phyloP scores from a whole-genome alignment of 768 basidiomycete genomes.

The Phlegmacium glaucopus region DNA sequence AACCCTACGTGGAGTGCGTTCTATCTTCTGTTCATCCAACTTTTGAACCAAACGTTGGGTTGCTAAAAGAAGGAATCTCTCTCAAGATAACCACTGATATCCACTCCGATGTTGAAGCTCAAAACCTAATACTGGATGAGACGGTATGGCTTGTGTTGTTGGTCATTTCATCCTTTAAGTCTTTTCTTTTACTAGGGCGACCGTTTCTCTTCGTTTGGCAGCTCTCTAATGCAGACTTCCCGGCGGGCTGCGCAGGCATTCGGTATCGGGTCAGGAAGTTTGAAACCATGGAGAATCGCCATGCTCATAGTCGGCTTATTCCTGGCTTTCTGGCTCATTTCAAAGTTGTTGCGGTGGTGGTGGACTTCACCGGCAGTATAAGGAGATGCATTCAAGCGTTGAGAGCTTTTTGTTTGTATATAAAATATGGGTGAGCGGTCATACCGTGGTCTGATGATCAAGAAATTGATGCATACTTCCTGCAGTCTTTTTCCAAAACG shows the following conservation, averaged over 20 bases:
- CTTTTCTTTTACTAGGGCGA: slow-evolving; percentile 45
- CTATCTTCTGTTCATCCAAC: too few species aligned
- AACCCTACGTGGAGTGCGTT: slow-evolving; percentile 70
- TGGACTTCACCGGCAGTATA: slow-evolving; percentile 20
- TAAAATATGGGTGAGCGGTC: too few species aligned
- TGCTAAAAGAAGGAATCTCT: background rate
- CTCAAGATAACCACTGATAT: slow-evolving; percentile 84
- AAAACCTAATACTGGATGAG: slow-evolving; percentile 75
- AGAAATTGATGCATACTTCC: too few species aligned
- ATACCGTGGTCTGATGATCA: too few species aligned
- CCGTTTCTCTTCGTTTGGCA: slow-evolving; percentile 62
- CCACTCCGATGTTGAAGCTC: slow-evolving; percentile 77
- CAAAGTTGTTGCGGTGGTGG: slow-evolving; percentile 53
- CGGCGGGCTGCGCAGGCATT: slow-evolving; percentile 72
- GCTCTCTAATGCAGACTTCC: slow-evolving; percentile 62
- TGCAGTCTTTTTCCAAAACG: too few species aligned
- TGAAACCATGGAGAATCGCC: slow-evolving; percentile 69
- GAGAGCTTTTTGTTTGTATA: too few species aligned
- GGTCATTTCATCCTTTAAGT: background rate
- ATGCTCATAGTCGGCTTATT: slow-evolving; percentile 54
- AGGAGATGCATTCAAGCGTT: too few species aligned
- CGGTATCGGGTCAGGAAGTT: slow-evolving; percentile 61
- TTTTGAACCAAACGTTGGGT: too few species aligned
- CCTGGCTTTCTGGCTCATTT: slow-evolving; percentile 53
- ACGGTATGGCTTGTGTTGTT: slow-evolving; percentile 46